Conservation (phyloP, 306 rosid species). For the Psophocarpus tetragonolobus region DNA sequence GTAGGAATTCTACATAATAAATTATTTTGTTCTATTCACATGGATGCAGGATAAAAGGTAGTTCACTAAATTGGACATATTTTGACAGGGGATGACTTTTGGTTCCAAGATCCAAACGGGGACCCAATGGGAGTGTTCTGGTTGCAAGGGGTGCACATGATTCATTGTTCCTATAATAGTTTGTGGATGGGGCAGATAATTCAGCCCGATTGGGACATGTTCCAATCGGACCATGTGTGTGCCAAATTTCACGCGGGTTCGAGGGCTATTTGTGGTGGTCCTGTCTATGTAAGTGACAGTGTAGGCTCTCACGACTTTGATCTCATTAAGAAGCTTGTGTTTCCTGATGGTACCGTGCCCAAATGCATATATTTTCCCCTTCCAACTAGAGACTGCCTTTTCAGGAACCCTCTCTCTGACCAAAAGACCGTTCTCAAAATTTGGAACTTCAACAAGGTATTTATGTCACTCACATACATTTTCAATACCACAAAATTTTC, state of each 20-base stretch:
- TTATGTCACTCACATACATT: neutral
- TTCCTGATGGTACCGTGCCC: conserved; percentile 80
- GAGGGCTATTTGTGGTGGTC: conserved; percentile 84
- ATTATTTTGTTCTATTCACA: neutral
- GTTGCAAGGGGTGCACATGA: conserved; percentile 93
- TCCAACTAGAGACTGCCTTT: conserved; percentile 87
- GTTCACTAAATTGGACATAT: neutral
- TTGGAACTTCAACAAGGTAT: conserved; percentile 87
- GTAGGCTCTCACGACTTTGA: conserved; percentile 76
- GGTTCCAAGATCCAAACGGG: conserved; percentile 90
- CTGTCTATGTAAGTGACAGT: conserved; percentile 74
- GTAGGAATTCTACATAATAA: conserved; percentile 41
- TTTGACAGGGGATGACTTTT: conserved; percentile 83
- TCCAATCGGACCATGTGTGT: conserved; percentile 80
- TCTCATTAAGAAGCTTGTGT: conserved; percentile 75
- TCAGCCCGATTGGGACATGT: conserved; percentile 98
- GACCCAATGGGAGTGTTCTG: conserved; percentile 87
- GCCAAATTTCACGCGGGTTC: conserved; percentile 91
- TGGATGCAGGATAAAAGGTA: neutral
- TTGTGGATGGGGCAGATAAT: conserved; percentile 95
- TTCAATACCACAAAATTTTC: neutral
- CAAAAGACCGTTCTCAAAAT: conserved; percentile 67
- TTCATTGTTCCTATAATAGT: conserved; percentile 87
- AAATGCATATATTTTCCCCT: conserved; percentile 73
- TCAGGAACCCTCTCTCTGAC: conserved; percentile 80